A percentile compares a stretch with the other conserved stretches of the same genome.
Evolutionary conservation across 2,329 filamentous ascomycete species (phyloP).

Genomic region (Talaromyces sp.): DNA sequence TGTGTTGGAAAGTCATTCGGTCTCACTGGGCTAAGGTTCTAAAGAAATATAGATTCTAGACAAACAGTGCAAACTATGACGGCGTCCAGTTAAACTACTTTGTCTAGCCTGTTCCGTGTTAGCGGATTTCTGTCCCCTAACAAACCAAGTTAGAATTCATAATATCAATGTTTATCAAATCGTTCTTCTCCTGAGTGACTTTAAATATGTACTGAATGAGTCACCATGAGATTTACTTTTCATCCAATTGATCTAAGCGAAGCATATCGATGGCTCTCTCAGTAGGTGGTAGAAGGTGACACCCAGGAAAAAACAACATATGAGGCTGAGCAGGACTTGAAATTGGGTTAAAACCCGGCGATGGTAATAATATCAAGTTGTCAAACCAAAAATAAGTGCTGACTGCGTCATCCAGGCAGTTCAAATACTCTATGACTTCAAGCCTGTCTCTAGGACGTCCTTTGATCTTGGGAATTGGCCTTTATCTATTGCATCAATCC

Average conservation of each 20-base stretch:
- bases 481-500: constrained; percentile 6
- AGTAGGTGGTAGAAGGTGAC: too few species aligned
- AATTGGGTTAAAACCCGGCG: too few species aligned
- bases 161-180: background rate
- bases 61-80: constrained; percentile 20
- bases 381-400: too few species aligned
- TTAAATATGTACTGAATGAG: too few species aligned
- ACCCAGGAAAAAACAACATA: too few species aligned
- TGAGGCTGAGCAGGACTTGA: too few species aligned
- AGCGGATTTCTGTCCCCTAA: background rate
- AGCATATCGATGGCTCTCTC: too few species aligned
- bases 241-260: too few species aligned
- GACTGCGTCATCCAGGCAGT: background rate
- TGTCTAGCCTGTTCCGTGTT: background rate
- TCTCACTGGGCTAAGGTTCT: background rate
- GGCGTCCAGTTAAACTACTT: background rate
- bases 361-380: too few species aligned
- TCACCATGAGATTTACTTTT: too few species aligned
- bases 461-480: background rate
- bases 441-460: background rate
- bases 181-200: background rate
- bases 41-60: constrained; percentile 1
- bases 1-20: background rate
- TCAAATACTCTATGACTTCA: background rate
- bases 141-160: too few species aligned